These are phyloP conservation scores for Termitomyces sp. DNA, from an alignment of 768 basidiomycete genomes.

Conservation along the genomic window DNA sequence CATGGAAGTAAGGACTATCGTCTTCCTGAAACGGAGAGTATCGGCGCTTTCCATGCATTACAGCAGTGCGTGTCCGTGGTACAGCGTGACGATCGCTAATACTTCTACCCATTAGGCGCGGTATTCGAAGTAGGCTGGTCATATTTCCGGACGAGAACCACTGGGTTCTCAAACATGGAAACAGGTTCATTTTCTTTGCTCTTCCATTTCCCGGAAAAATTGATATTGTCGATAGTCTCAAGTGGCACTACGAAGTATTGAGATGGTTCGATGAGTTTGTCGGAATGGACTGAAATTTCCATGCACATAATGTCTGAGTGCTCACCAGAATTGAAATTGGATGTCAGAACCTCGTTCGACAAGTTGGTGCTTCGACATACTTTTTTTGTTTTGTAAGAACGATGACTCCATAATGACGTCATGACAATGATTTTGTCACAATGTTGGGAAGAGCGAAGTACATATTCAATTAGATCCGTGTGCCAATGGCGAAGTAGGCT, in stretches of 20 bases:
- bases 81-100: not conserved
- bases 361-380: too few relatives aligned
- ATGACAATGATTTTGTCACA: too few relatives aligned
- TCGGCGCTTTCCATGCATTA: slow-evolving; percentile 79
- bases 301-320: not conserved
- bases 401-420: too few relatives aligned
- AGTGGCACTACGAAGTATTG: slow-evolving; percentile 96
- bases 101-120: slow-evolving; percentile 39
- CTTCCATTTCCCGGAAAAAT: not conserved
- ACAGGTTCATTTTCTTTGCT: slow-evolving; percentile 41
- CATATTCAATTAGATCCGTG: too few relatives aligned
- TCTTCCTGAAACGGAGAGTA: slow-evolving; percentile 78
- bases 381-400: too few relatives aligned
- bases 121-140: slow-evolving; percentile 69
- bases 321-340: not conserved
- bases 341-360: too few relatives aligned
- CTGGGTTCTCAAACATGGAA: slow-evolving; percentile 81
- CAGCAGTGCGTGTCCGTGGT: slow-evolving; percentile 54
- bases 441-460: too few relatives aligned
- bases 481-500: too few relatives aligned
- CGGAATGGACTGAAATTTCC: slow-evolving; percentile 24
- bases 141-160: slow-evolving; percentile 92
- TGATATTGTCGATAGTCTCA: slow-evolving; percentile 43
- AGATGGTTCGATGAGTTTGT: slow-evolving; percentile 78
- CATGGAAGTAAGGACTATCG: slow-evolving; percentile 90